Conservation (phyloP, 306 rosid species). For the Sesbania bispinosa region DNA sequence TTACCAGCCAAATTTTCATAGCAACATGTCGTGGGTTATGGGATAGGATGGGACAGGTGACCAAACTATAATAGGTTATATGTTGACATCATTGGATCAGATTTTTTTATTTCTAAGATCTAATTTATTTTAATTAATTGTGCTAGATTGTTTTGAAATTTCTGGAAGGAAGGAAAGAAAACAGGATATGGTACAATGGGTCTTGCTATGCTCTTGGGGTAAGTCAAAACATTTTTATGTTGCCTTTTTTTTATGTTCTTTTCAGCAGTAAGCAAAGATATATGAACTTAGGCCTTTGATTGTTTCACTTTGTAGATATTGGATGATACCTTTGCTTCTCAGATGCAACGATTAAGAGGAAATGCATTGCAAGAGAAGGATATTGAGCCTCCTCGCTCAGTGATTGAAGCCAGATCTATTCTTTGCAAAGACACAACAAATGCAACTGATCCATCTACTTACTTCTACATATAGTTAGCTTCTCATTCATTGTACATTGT, state of each 20-base stretch:
- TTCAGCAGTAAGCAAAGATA: too few relatives aligned
- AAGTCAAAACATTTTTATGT: too few relatives aligned
- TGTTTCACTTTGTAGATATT: constrained; percentile 57
- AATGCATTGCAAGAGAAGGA: constrained; percentile 90
- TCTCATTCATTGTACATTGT: neutral
- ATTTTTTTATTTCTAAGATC: constrained; percentile 25
- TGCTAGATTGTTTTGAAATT: constrained; percentile 73
- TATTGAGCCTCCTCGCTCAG: constrained; percentile 91
- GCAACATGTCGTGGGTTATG: constrained; percentile 85
- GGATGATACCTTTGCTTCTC: constrained; percentile 96
- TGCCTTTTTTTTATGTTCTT: too few relatives aligned
- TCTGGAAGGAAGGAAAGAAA: constrained; percentile 95
- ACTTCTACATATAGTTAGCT: constrained; percentile 48
- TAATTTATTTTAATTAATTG: constrained; percentile 11
- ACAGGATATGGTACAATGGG: constrained; percentile 84
- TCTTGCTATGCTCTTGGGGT: constrained; percentile 98
- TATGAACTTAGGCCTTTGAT: too few relatives aligned
- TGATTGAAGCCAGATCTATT: constrained; percentile 87
- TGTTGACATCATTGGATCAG: neutral
- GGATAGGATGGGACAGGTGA: constrained; percentile 97
- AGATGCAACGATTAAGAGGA: constrained; percentile 87
- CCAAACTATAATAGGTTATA: neutral
- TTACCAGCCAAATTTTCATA: constrained; percentile 70
- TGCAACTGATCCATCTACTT: constrained; percentile 56
- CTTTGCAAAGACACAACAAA: constrained; percentile 79